Evolutionary conservation across 768 basidiomycete species (phyloP).

Genomic region (Boletus rubroflammeus): DNA sequence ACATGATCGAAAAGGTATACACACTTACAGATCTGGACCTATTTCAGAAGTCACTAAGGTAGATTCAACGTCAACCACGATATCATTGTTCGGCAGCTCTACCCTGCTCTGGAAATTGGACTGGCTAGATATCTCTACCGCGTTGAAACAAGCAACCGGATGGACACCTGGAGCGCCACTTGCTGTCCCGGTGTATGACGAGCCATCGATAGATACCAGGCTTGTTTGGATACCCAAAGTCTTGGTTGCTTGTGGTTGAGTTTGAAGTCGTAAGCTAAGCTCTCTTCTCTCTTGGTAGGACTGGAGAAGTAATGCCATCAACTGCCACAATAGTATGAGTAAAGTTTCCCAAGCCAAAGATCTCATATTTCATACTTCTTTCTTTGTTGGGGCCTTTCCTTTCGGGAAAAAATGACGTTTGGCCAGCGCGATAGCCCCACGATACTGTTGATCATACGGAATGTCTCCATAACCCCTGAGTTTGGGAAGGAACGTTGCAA

Average conservation of each 20-base stretch:
- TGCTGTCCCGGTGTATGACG: not conserved
- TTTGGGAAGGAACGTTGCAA: conserved; percentile 28
- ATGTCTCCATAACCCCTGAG: conserved; percentile 28
- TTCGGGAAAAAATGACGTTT: conserved; percentile 28
- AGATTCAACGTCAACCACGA: not conserved
- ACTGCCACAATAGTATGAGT: conserved; percentile 9
- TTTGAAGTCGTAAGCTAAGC: conserved; percentile 3
- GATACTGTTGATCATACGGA: conserved; percentile 26
- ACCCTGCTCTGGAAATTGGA: not conserved
- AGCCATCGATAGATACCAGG: not conserved
- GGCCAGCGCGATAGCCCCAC: conserved; percentile 26
- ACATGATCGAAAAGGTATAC: not conserved
- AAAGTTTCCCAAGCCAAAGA: not conserved
- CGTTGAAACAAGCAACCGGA: not conserved
- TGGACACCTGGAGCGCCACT: not conserved
- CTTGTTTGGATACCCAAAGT: conserved; percentile 24
- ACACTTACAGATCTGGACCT: conserved; percentile 10
- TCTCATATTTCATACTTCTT: conserved; percentile 14
- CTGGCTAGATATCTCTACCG: not conserved
- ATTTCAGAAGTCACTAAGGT: not conserved
- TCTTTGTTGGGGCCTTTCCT: conserved; percentile 23
- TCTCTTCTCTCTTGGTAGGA: conserved; percentile 23
- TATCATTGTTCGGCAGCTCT: not conserved
- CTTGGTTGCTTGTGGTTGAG: conserved; percentile 3
- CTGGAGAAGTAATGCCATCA: conserved; percentile 23